phyloP scores from a whole-genome alignment of 805 yeast species.

The Hanseniaspora lindneri region DNA sequence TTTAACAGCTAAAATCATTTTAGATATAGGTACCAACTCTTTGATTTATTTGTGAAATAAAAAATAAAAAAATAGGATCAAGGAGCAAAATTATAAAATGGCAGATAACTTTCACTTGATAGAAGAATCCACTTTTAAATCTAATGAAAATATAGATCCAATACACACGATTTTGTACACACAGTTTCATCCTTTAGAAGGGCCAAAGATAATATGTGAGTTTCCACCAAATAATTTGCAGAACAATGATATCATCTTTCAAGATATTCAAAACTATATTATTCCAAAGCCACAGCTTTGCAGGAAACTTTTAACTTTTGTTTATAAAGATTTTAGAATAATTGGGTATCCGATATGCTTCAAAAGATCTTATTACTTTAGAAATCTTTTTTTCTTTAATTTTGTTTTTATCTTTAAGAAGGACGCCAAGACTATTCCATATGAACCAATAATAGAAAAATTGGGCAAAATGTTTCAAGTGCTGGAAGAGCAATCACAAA shows the following conservation, averaged over 20 bases:
- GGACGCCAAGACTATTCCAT: slow-evolving; percentile 69
- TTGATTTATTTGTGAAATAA: too few species aligned
- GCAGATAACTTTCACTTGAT: neutral
- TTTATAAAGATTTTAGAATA: slow-evolving; percentile 56
- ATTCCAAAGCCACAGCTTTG: slow-evolving; percentile 91
- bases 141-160: slow-evolving; percentile 32
- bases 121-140: neutral
- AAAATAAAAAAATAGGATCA: too few species aligned
- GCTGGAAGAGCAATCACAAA: slow-evolving; percentile 75
- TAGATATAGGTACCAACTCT: too few species aligned
- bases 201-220: slow-evolving; percentile 81
- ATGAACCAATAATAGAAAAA: slow-evolving; percentile 72
- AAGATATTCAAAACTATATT: slow-evolving; percentile 74
- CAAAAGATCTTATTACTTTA: slow-evolving; percentile 58
- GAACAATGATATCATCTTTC: slow-evolving; percentile 53
- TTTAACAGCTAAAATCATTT: too few species aligned
- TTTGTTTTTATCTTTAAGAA: slow-evolving; percentile 84
- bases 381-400: slow-evolving; percentile 88
- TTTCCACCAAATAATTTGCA: slow-evolving; percentile 56
- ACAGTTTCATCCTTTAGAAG: slow-evolving; percentile 90
- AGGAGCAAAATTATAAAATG: neutral
- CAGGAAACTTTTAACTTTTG: slow-evolving; percentile 63
- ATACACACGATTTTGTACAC: slow-evolving; percentile 80
- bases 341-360: slow-evolving; percentile 85
- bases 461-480: slow-evolving; percentile 82